phyloP scores from a whole-genome alignment of 495 filamentous ascomycete genomes.

The Talaromyces nanjingensis region DNA sequence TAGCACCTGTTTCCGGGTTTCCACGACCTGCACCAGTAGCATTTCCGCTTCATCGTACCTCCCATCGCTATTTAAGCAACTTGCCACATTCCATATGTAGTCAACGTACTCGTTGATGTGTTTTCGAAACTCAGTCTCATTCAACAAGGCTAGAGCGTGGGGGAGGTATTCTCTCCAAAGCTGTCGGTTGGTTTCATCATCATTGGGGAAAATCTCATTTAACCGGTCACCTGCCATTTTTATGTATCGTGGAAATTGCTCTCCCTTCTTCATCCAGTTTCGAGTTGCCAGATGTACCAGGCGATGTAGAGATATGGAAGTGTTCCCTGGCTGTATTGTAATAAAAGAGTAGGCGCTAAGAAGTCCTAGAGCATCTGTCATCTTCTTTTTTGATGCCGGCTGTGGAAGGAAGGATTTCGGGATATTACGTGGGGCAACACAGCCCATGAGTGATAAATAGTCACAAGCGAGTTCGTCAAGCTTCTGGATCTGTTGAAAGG shows the following conservation, averaged over 20 bases:
- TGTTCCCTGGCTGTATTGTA: conserved; percentile 1
- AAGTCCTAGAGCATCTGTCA: conserved; percentile 14
- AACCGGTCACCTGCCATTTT: not conserved
- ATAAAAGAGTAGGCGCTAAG: conserved; percentile 20
- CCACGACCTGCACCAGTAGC: conserved; percentile 13
- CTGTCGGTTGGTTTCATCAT: conserved; percentile 8
- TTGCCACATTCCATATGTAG: not conserved
- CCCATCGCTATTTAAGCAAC: conserved; percentile 9
- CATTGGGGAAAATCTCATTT: conserved; percentile 7
- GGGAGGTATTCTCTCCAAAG: conserved; percentile 13
- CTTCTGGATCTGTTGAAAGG: conserved; percentile 34
- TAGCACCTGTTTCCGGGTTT: conserved; percentile 9
- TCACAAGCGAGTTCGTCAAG: conserved; percentile 22
- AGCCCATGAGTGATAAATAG: conserved; percentile 28
- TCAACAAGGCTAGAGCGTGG: conserved; percentile 9
- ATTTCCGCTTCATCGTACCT: conserved; percentile 12
- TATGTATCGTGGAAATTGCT: not conserved
- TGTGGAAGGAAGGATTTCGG: conserved; percentile 23
- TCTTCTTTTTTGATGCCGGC: conserved; percentile 7
- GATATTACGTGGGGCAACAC: conserved; percentile 22
- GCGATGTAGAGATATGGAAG: conserved; percentile 12
- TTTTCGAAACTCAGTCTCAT: not conserved
- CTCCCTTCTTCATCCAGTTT: conserved; percentile 14
- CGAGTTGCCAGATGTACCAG: conserved; percentile 18
- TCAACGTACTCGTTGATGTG: not conserved